A percentile compares a stretch with the other conserved stretches of the same genome.
Evolutionary conservation across 78 protist species (phyloP).

Genomic region (Pigoraptor vietnamica): DNA sequence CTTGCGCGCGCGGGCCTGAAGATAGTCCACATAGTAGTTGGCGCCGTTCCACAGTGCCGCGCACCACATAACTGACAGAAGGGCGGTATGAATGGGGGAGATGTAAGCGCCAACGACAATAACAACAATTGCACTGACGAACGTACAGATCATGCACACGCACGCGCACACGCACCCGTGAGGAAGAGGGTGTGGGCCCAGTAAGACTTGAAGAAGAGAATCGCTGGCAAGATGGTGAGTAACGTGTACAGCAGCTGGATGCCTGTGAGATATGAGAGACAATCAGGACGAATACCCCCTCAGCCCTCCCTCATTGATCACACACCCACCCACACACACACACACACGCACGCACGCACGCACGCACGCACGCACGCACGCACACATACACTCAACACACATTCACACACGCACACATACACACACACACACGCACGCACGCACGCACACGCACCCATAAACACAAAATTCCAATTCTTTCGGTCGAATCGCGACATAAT

Average conservation of each 20-base stretch:
- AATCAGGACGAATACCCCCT: no score
- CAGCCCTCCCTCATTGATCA: background rate
- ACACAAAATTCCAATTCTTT: background rate
- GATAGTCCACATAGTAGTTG: background rate
- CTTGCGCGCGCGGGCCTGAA: background rate
- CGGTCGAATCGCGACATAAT: background rate
- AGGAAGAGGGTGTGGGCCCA: background rate
- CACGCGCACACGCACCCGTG: background rate
- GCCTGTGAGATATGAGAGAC: background rate
- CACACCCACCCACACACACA: background rate
- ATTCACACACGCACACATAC: slow-evolving; percentile 8
- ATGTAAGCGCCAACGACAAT: no score
- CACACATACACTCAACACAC: no score
- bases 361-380: no score
- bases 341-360: no score
- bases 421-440: background rate
- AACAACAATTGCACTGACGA: background rate
- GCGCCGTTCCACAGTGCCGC: background rate
- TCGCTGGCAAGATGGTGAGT: background rate
- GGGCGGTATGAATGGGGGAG: background rate
- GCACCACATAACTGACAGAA: background rate
- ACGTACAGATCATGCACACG: no score
- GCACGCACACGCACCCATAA: background rate
- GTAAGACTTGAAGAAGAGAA: background rate
- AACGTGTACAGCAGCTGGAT: background rate